Base-by-base conservation (phyloP, 768 basidiomycete genomes). In the Clitopilus hobsonii region DNA sequence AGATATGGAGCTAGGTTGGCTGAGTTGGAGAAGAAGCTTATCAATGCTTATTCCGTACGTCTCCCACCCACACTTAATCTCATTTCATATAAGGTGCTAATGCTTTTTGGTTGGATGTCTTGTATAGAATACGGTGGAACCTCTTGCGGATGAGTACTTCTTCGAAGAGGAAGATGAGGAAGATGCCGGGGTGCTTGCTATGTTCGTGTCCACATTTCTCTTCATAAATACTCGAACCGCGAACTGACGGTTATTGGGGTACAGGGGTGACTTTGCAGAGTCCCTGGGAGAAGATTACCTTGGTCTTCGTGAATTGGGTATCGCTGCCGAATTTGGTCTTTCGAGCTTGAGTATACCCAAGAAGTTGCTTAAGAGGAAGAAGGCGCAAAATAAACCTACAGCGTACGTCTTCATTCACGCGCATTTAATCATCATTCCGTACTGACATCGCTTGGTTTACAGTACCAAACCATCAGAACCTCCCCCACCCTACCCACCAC, bases 251-350 rank as follows among this genome's bases (percentile, higher is more conserved):
- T 2, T 73, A 7, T 80, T 60, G 49, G 24, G 49, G 14, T 55
- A 1, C 63, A 89, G 88, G 64, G 94, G 94, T 52, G 88, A 91
- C 63, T 94, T 96, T 67, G 87, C 91, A 0, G 91, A 93, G 51
- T 77, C 85, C 14, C 79, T 95, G 14, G 94, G 94, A 27, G 94
- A 94, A 62, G 95, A 98, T 68, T 96, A 95, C 71, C 80, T 98
- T 11, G 95, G 95, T 10, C 77, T 98, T 24, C 81, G 84, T 50
- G 93, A 90, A 64, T 73, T 94, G 41, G 95, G 94, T 26, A 91
- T 97, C 51, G 94, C 92, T 20, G 81, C 80, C 38, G 95, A 97
- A 64, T 78, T 89, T 50, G 91, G 91, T 13, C 73, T 96, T 57
- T 80, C 86, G 14, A 87, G 80, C 60, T 78, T 98, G 52, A 81